These are phyloP conservation scores for Voacanga thouarsii DNA, from an alignment of 257 asterid species.

Conservation along the genomic window DNA sequence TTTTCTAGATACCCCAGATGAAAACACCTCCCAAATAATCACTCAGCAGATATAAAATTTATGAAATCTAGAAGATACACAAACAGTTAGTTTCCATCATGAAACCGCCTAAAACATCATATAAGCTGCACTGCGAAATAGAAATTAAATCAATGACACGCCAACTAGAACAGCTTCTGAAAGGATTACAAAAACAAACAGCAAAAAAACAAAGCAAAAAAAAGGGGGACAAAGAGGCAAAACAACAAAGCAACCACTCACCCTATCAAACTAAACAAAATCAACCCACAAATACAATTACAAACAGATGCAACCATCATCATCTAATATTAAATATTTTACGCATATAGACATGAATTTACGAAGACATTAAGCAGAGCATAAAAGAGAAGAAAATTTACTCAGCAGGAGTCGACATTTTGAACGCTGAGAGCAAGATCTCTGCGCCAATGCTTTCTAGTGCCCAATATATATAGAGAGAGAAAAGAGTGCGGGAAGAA, in stretches of 20 bases:
- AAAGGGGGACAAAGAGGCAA: background rate
- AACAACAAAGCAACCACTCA: background rate
- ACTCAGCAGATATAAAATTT: background rate
- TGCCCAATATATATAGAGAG: background rate
- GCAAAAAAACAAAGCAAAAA: background rate
- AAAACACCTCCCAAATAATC: background rate
- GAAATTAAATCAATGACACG: background rate
- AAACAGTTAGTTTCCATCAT: background rate
- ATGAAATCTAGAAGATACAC: background rate
- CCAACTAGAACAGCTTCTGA: background rate
- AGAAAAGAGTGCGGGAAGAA: background rate
- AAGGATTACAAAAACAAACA: background rate
- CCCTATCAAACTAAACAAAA: background rate
- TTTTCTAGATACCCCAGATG: background rate
- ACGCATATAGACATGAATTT: background rate
- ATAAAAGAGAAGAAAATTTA: conserved; percentile 28
- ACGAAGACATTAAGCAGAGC: background rate
- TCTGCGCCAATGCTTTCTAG: background rate
- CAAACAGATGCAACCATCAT: background rate
- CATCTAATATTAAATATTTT: too few species aligned
- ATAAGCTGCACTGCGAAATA: background rate
- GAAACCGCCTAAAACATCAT: background rate
- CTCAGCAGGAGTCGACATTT: conserved; percentile 97
- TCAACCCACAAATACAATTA: background rate
- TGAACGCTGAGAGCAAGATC: conserved; percentile 22